Evolutionary conservation across 352 stramenopile genomes (phyloP).

Genomic region (Ophiocytium majus): DNA sequence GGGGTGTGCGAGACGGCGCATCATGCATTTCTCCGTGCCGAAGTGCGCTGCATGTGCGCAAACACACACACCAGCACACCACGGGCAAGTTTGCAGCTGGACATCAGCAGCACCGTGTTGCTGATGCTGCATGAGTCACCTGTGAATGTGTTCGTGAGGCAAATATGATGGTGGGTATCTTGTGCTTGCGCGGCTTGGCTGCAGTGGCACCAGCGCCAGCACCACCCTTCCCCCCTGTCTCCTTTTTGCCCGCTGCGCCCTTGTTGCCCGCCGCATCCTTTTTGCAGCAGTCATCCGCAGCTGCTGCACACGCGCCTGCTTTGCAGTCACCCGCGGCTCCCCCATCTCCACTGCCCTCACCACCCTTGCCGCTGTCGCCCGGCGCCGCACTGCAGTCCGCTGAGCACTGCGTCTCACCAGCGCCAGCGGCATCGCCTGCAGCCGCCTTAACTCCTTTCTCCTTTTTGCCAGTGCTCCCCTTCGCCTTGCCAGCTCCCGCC

Average conservation of each 20-base stretch:
- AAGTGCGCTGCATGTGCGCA: no score
- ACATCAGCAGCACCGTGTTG: no score
- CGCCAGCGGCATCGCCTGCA: no score
- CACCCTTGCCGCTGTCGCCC: no score
- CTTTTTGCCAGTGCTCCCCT: not conserved
- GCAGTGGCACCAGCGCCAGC: not conserved
- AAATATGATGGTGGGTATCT: conserved; percentile 33
- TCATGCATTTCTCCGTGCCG: no score
- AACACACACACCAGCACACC: no score
- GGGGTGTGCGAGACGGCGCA: no score
- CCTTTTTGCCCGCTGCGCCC: not conserved
- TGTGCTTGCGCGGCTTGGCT: conserved; percentile 21
- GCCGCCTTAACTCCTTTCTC: not conserved
- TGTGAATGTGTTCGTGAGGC: conserved; percentile 50
- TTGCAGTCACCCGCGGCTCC: no score
- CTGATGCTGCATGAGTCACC: conserved; percentile 9
- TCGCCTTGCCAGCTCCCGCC: not conserved
- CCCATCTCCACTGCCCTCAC: not conserved
- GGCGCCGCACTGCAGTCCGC: no score
- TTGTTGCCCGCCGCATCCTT: not conserved
- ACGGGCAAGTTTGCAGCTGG: no score
- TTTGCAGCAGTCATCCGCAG: not conserved
- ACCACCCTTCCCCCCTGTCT: not conserved
- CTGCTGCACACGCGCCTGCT: no score
- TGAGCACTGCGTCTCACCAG: no score